Percentiles rank a stretch among this genome's conserved stretches.
phyloP scores from a whole-genome alignment of 176 grass and related monocot species.

The Triticum timopheevii region DNA sequence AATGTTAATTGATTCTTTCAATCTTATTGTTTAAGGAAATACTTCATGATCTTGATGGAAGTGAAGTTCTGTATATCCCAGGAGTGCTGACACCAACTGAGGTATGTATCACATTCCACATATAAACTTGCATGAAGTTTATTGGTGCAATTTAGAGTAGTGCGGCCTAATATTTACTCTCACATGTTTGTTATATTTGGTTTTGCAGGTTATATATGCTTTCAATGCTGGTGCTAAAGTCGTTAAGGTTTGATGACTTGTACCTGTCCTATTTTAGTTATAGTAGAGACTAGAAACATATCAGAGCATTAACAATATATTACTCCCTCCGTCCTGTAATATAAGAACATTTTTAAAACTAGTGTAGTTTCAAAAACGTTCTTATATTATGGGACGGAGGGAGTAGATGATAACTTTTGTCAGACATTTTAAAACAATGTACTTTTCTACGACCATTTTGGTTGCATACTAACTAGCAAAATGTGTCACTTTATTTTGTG shows the following conservation, averaged over 20 bases:
- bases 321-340: no score
- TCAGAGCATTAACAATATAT: no score
- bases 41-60: slow-evolving; percentile 55
- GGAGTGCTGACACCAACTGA: slow-evolving; percentile 92
- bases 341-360: no score
- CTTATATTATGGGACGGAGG: no score
- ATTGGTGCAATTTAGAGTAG: background rate
- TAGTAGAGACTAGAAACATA: no score
- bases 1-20: slow-evolving; percentile 3
- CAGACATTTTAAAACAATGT: background rate
- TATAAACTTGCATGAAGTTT: slow-evolving; percentile 5
- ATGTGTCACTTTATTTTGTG: background rate
- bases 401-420: background rate
- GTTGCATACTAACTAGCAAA: background rate
- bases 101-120: slow-evolving; percentile 46
- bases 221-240: slow-evolving; percentile 65
- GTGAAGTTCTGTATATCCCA: slow-evolving; percentile 77
- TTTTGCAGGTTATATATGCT: slow-evolving; percentile 73
- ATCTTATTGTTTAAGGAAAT: slow-evolving; percentile 68
- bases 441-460: background rate
- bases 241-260: slow-evolving; percentile 58
- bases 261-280: background rate
- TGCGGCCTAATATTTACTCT: background rate
- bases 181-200: slow-evolving; percentile 29
- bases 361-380: no score